Evolutionary conservation across 1,284 basidiomycete genomes (phyloP), one percentile per base, ranked within the genome.

Genomic region (Marasmius fiardii): DNA sequence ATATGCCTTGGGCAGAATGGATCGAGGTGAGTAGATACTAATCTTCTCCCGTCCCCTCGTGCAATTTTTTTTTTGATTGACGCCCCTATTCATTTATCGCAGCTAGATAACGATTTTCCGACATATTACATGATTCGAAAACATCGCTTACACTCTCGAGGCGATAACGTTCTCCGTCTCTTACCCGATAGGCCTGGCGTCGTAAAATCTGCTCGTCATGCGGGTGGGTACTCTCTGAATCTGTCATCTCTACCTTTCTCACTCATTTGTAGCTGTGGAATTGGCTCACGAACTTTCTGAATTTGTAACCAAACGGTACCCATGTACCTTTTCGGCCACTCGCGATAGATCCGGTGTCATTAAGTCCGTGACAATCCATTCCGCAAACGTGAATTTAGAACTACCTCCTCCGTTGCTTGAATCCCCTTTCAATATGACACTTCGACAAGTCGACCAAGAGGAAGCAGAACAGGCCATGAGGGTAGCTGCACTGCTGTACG

Each of bases 1-100:
- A 68, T 54, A 86, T 89, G 85, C 73, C 72, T 12, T 88, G 82
- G 81, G 74, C 76, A 18, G 81, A 86, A 52, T 88, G 86, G 86
- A 80, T 87, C 52, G 86, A 88, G 72, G 81, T 82, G 55, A 56
- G 64, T 54, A 20, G 14, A n/a, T n/a, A n/a, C n/a, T n/a, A n/a
- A n/a, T n/a, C n/a, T n/a, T n/a, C n/a, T 33, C 7, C 53, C 14
- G 26, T 14, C 7, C 31, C 39, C 51, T 43, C 31, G 20, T 8
- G 45, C 11, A 26, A 16, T n/a, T n/a, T n/a, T n/a, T 23, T n/a
- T 7, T 24, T 12, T 43, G 41, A 28, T 45, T 37, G 28, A 37
- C 23, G 6, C 11, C 5, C 10, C 10, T 24, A 20, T 24, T 24
- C 2, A 20, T n/a, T 14, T 31, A 23, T 41, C n/a, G 1, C 4